A percentile compares a stretch with the other conserved stretches of the same genome.
Conservation (phyloP, 176 grass and related monocot species). For the Lolium perenne region DNA sequence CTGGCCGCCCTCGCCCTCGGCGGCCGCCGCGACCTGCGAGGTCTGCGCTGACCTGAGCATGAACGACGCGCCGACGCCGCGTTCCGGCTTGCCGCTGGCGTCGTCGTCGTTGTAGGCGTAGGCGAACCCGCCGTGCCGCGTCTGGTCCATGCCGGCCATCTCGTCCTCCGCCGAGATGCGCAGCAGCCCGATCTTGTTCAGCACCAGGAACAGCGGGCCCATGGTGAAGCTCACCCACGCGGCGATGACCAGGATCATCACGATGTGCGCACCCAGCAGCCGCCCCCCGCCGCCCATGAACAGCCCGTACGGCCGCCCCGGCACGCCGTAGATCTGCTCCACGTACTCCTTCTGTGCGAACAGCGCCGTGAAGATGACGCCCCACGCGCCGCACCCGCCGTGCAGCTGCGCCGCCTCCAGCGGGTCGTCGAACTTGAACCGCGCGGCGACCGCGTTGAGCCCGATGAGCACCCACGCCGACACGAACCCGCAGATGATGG, state of each 20-base stretch:
- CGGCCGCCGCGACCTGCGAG: constrained; percentile 52
- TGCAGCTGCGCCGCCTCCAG: constrained; percentile 72
- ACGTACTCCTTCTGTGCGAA: constrained; percentile 63
- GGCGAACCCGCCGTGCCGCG: constrained; percentile 60
- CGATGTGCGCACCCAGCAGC: constrained; percentile 52
- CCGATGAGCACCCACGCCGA: constrained; percentile 76
- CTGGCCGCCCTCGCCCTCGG: background rate
- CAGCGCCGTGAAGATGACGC: constrained; percentile 68
- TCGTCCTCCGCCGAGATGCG: constrained; percentile 54
- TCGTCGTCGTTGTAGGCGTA: constrained; percentile 66
- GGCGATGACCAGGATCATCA: constrained; percentile 58
- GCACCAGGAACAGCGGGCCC: constrained; percentile 65
- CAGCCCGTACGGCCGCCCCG: constrained; percentile 52
- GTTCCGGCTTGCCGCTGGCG: constrained; percentile 10
- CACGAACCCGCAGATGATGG: constrained; percentile 68
- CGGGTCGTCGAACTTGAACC: constrained; percentile 64
- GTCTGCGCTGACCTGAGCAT: constrained; percentile 36
- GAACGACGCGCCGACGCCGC: constrained; percentile 5
- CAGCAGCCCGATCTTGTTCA: constrained; percentile 56
- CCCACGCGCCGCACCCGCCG: constrained; percentile 73
- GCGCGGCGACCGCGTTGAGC: constrained; percentile 50
- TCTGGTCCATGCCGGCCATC: constrained; percentile 62
- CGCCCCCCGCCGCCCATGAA: constrained; percentile 65
- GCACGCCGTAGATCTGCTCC: constrained; percentile 50
- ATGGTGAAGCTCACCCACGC: constrained; percentile 72